Evolutionary conservation across 306 rosid genomes (phyloP), one percentile per base, ranked within the genome.

Genomic region (Vigna reflexopilosa): DNA sequence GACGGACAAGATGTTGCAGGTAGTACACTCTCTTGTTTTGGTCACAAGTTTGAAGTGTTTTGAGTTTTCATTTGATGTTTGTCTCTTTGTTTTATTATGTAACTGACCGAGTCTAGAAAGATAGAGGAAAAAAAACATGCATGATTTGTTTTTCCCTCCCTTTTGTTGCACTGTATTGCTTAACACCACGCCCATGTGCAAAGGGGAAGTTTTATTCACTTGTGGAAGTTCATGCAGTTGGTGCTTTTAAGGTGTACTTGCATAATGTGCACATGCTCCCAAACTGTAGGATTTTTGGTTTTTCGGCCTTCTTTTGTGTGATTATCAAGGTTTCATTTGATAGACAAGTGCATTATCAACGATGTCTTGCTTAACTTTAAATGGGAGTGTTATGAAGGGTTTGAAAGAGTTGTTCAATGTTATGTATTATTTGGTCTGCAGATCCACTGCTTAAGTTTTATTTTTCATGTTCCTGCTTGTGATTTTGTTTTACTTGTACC

Each of bases 1-100:
- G 98, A 95, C 66, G 97, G 98, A 51, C 88, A 55, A 54, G 99
- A 95, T 73, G 99, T 93, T 63, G 99, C 97, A 7, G 98, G 99
- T 95, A 85, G 10, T 14, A 10, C 6, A 30, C 68, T 26, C 42
- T 70, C 66, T 59, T 51, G 59, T 32, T 80, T 61, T 42, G 48
- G 8, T 28, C 40, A 32, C 58, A 10, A 36, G 30, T 8, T 45
- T 62, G 22, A 47, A 52, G 32, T 10, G 26, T 51, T 75, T 50
- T 64, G 7, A 16, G 34, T 61, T 83, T 75, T 10, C 68, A 56
- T 12, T 32, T 7, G 70, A 44, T 5, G 69, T 62, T 7, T 75
- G 62, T 78, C 3, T 36, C 20, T 38, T 19, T 40, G 26, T 42
- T 58, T 59, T 70, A 13, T 42, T 78, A 67, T 49, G 57, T 48